Base-by-base conservation (phyloP, 2,329 filamentous ascomycete species). In the Cladophialophora carrionii region DNA sequence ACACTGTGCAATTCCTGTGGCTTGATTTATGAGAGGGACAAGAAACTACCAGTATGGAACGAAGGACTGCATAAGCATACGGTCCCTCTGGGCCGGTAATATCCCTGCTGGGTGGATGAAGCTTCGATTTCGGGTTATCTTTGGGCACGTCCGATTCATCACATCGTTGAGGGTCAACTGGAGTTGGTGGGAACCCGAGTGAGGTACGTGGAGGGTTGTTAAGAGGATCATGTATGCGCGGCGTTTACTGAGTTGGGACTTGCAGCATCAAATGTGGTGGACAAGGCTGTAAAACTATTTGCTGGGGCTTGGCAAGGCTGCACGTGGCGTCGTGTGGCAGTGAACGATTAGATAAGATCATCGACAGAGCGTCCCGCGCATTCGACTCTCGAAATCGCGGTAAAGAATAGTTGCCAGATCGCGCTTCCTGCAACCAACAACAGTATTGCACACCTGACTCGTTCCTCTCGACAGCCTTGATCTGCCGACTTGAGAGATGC, bases 1-100 rank as follows among this genome's bases (percentile, higher is more conserved):
- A 90, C 91, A 32, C 86, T 98, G 3, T 98, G 94, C 80, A 90
- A 93, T 78, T 97, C 96, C 76, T 98, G 94, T 76, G 94, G 92
- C 63, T 88, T 93, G 71, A 80, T 94, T 22, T 97, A 90, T 76
- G 94, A 97, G 78, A 88, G 92, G 61, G 91, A 96, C 77, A 89
- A 91, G 78, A 88, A 88, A 70, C 83, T 96, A 0, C 93, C 94
- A 8, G 86, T 87, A 31, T 92, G 89, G 88, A 87, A 87, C 2
- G 87, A 87, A 74, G 85, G 88, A 66, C 81, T 94, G 54, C 91
- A 92, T 74, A 76, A 76, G 61, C 75, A 78, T 65, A 77, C 80
- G 57, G 66, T 78, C 37, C 77, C 78, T 22, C 67, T 79, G 56
- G 74, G 75, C 56, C 74, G 78, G 66, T 76, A 61, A 29, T 20